A percentile compares a stretch with the other conserved stretches of the same genome.
phyloP scores from a whole-genome alignment of 495 filamentous ascomycete species.

The Tuber magnatum region DNA sequence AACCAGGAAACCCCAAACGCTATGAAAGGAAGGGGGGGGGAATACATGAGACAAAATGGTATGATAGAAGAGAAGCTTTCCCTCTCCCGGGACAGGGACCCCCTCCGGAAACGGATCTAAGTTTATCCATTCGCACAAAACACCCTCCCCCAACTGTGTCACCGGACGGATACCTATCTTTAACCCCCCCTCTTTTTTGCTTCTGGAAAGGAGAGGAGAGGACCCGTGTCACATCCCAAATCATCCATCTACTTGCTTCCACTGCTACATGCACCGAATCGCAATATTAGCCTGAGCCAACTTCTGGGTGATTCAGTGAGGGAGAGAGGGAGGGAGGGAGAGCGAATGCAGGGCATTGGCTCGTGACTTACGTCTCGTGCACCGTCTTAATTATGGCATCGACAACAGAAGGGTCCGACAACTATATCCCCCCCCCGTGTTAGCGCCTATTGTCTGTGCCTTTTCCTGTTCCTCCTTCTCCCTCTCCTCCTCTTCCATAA shows the following conservation, averaged over 20 bases:
- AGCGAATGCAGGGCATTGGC: neutral
- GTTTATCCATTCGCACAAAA: neutral
- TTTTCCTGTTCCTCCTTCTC: neutral
- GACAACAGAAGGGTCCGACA: slow-evolving; percentile 84
- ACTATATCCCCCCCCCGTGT: neutral
- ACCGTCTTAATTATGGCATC: slow-evolving; percentile 80
- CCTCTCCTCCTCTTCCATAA: neutral
- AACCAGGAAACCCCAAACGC: neutral
- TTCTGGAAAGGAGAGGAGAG: neutral
- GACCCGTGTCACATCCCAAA: neutral
- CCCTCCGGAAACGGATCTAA: neutral
- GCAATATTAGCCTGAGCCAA: neutral
- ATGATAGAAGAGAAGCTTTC: neutral
- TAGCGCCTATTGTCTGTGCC: neutral
- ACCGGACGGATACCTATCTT: neutral
- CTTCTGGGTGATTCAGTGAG: neutral
- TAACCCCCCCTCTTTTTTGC: neutral
- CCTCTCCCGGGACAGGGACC: neutral
- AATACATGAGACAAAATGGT: neutral
- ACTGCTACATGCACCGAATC: slow-evolving; percentile 8
- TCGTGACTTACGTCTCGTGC: slow-evolving; percentile 45
- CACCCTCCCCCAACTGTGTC: neutral
- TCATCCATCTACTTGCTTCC: slow-evolving; percentile 13
- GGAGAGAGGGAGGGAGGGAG: no score
- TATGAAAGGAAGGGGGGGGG: neutral